Evolutionary conservation across 2,329 filamentous ascomycete species (phyloP).

Genomic region (Xylariaceae sp.): DNA sequence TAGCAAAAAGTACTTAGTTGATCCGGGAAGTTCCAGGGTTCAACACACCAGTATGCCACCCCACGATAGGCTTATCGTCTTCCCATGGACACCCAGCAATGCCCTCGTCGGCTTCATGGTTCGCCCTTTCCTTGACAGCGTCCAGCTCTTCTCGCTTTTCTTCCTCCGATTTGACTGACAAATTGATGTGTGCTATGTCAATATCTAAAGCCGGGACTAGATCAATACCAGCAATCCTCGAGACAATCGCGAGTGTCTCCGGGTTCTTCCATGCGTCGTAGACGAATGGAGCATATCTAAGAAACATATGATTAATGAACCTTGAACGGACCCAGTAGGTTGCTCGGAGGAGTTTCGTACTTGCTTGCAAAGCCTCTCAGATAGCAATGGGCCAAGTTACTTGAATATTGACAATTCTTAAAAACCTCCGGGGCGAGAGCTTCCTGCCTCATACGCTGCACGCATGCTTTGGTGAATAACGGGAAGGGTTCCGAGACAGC

Average conservation of each 20-base stretch:
- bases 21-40: too few relatives aligned
- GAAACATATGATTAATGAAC: constrained; percentile 13
- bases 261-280: constrained; percentile 47
- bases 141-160: constrained; percentile 40
- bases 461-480: constrained; percentile 58
- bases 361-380: constrained; percentile 32
- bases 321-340: neutral
- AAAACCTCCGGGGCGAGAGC: constrained; percentile 56
- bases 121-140: constrained; percentile 33
- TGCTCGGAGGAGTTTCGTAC: constrained; percentile 38
- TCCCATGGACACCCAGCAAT: constrained; percentile 34
- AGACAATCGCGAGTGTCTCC: constrained; percentile 44
- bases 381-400: constrained; percentile 54
- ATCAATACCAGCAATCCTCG: constrained; percentile 51
- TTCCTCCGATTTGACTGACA: constrained; percentile 47
- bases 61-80: constrained; percentile 52
- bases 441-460: constrained; percentile 59
- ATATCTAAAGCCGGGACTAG: constrained; percentile 50
- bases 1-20: too few relatives aligned
- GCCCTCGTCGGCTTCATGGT: constrained; percentile 27
- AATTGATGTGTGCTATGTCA: constrained; percentile 54
- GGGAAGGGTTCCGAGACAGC: constrained; percentile 63
- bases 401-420: constrained; percentile 53
- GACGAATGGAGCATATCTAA: constrained; percentile 59
- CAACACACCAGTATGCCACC: constrained; percentile 45